phyloP scores from a whole-genome alignment of 1,139 yeast genomes.

The Hyphopichia fennica region DNA sequence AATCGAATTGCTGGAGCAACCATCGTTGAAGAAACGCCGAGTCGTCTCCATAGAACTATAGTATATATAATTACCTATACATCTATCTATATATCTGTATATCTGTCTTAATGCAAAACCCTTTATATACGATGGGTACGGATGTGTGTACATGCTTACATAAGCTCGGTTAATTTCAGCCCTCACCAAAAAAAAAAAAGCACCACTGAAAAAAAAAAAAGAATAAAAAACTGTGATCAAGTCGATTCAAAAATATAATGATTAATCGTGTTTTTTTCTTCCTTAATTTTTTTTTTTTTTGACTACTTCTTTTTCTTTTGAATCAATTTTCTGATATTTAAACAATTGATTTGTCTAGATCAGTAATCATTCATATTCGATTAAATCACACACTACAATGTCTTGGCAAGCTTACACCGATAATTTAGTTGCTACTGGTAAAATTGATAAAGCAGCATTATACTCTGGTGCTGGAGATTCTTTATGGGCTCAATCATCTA shows the following conservation, averaged over 20 bases:
- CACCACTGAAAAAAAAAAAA: neutral
- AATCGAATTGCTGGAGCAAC: slow-evolving; percentile 9
- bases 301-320: neutral
- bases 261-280: neutral
- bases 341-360: neutral
- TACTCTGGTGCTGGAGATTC: slow-evolving; percentile 95
- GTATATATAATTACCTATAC: neutral
- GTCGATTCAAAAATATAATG: neutral
- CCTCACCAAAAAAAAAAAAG: neutral
- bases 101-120: no score
- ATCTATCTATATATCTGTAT: neutral
- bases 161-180: neutral
- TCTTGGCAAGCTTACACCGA: slow-evolving; percentile 85
- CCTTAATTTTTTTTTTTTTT: slow-evolving; percentile 1
- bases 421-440: slow-evolving; percentile 80
- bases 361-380: neutral
- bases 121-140: no score
- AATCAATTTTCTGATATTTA: neutral
- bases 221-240: neutral
- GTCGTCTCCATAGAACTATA: no score
- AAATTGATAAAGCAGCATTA: slow-evolving; percentile 88
- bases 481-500: slow-evolving; percentile 86
- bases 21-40: slow-evolving; percentile 22
- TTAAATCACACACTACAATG: slow-evolving; percentile 17
- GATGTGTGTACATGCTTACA: no score